phyloP scores from a whole-genome alignment of 1,284 basidiomycete species.

The Leccinum subspadiceum region DNA sequence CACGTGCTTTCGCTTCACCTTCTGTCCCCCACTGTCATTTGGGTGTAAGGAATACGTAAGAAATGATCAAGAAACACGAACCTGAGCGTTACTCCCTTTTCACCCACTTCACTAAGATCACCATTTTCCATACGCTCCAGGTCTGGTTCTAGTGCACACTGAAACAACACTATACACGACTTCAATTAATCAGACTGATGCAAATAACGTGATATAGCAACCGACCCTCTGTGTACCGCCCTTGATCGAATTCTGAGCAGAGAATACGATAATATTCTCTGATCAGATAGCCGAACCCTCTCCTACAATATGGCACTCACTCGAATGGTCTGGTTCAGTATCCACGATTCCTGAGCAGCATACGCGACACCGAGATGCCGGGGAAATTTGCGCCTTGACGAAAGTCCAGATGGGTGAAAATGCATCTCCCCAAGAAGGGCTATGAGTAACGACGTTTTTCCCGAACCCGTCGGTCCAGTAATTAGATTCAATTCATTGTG shows the following conservation, averaged over 20 bases:
- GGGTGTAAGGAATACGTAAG: not conserved
- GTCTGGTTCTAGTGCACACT: conserved; percentile 59
- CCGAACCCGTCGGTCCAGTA: conserved; percentile 58
- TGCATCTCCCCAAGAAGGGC: conserved; percentile 47
- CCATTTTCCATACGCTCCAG: conserved; percentile 57
- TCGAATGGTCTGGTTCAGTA: conserved; percentile 49
- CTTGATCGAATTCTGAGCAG: not conserved
- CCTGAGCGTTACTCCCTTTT: conserved; percentile 31
- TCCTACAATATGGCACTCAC: conserved; percentile 11
- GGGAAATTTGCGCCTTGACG: conserved; percentile 50
- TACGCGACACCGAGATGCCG: conserved; percentile 57
- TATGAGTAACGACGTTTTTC: conserved; percentile 53
- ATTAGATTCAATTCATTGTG: conserved; percentile 60
- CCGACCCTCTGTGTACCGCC: conserved; percentile 10
- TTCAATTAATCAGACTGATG: not conserved
- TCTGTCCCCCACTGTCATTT: conserved; percentile 10
- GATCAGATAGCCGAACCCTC: conserved; percentile 25
- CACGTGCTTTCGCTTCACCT: conserved; percentile 1
- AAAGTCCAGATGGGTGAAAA: conserved; percentile 6
- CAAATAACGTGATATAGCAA: not conserved
- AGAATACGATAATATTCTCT: conserved; percentile 2
- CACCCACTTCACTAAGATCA: conserved; percentile 39
- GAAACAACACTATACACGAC: conserved; percentile 43
- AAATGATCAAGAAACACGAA: conserved; percentile 2
- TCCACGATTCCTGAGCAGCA: conserved; percentile 66